A percentile compares a stretch with the other conserved stretches of the same genome.
phyloP scores from a whole-genome alignment of 2,329 filamentous ascomycete species.

The Fusarium agapanthi region DNA sequence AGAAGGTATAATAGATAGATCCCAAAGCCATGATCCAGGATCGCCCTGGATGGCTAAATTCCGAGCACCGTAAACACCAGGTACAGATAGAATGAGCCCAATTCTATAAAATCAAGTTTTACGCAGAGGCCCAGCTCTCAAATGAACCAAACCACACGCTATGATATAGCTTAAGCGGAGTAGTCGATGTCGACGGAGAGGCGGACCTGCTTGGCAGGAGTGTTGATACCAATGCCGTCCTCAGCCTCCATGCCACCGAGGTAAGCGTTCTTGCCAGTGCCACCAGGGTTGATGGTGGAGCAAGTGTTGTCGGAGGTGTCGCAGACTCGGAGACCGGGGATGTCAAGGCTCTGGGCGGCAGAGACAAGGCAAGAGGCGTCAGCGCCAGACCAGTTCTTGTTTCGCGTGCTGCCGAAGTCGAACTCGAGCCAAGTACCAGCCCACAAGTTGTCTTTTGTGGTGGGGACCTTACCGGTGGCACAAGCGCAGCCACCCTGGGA shows the following conservation, averaged over 20 bases:
- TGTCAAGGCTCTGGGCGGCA: constrained; percentile 32
- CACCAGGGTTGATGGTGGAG: constrained; percentile 51
- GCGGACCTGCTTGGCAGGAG: constrained; percentile 41
- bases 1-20: constrained; percentile 30
- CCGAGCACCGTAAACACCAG: constrained; percentile 39
- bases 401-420: constrained; percentile 56
- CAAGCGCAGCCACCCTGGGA: constrained; percentile 60
- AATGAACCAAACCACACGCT: not conserved
- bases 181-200: constrained; percentile 48
- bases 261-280: constrained; percentile 51
- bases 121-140: not conserved
- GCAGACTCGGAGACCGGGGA: constrained; percentile 51
- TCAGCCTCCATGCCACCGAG: constrained; percentile 47
- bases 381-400: constrained; percentile 59
- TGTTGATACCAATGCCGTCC: constrained; percentile 55
- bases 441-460: constrained; percentile 52
- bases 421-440: constrained; percentile 60
- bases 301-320: constrained; percentile 48
- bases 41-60: constrained; percentile 21
- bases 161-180: constrained; percentile 7
- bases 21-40: constrained; percentile 33
- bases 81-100: constrained; percentile 35
- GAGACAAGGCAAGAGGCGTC: constrained; percentile 61
- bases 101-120: constrained; percentile 35
- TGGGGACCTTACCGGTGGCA: constrained; percentile 44